Evolutionary conservation across 2,329 filamentous ascomycete species (phyloP).

Genomic region (Ascomycota sp.): DNA sequence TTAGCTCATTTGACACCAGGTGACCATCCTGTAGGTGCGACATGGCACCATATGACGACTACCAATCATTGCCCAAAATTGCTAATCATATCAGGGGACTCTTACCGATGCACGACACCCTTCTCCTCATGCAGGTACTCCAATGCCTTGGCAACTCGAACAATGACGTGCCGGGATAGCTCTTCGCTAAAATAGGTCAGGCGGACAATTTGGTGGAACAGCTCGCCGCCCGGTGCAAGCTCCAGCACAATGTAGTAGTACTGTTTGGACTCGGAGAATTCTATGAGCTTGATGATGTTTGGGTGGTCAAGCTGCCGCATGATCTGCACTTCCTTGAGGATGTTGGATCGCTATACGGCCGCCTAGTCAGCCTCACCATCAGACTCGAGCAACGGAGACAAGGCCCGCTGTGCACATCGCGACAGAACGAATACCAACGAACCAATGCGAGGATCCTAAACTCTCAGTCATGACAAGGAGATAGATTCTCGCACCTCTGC

Average conservation of each 20-base stretch:
- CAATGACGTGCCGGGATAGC: conserved; percentile 80
- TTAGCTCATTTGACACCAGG: background rate
- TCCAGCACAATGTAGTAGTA: conserved; percentile 98
- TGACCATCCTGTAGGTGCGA: too few relatives aligned
- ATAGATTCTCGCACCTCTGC: conserved; percentile 68
- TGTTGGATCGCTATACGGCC: conserved; percentile 65
- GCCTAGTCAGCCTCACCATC: conserved; percentile 9
- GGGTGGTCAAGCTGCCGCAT: conserved; percentile 95
- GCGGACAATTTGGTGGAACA: conserved; percentile 96
- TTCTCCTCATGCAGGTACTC: conserved; percentile 88
- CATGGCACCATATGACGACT: too few relatives aligned
- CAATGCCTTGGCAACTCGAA: conserved; percentile 83
- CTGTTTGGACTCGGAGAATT: conserved; percentile 82
- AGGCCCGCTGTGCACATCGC: background rate
- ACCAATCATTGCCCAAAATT: too few relatives aligned
- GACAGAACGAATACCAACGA: conserved; percentile 5
- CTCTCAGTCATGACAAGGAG: conserved; percentile 12
- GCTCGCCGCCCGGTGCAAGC: conserved; percentile 80
- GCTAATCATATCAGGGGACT: background rate
- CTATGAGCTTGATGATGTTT: conserved; percentile 83
- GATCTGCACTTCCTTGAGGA: conserved; percentile 95
- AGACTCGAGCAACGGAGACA: background rate
- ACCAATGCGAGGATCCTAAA: conserved; percentile 7
- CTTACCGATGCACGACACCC: conserved; percentile 86
- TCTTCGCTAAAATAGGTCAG: conserved; percentile 98